A percentile compares a stretch with the other conserved stretches of the same genome.
Conservation (phyloP, 1,284 basidiomycete genomes). For the Apiotrichum mycotoxinovorans region DNA sequence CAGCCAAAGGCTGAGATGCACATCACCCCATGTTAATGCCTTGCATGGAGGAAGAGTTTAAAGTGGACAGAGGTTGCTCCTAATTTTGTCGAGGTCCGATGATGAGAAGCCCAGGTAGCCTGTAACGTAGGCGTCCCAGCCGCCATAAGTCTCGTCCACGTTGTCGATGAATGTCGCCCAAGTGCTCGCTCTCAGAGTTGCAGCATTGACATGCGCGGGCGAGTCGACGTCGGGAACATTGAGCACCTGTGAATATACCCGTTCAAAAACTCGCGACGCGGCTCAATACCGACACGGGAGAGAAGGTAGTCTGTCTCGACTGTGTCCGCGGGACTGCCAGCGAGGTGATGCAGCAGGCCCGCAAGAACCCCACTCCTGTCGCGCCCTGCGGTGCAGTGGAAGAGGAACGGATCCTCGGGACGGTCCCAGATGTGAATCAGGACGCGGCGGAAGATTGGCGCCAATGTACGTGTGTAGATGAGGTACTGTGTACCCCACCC, state of each 20-base stretch:
- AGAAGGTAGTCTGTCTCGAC: conserved; percentile 14
- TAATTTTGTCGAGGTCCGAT: conserved; percentile 10
- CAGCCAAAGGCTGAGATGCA: too few species aligned
- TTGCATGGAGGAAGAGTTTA: too few species aligned
- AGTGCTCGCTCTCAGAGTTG: conserved; percentile 2
- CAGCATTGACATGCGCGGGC: conserved; percentile 10
- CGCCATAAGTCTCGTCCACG: conserved; percentile 7
- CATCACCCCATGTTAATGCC: too few species aligned
- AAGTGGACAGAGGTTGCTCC: conserved; percentile 1
- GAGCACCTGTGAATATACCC: background rate
- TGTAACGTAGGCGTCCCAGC: conserved; percentile 11
- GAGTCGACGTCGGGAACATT: conserved; percentile 1
- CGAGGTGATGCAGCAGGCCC: conserved; percentile 15
- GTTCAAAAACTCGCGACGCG: conserved; percentile 9
- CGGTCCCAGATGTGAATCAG: conserved; percentile 12
- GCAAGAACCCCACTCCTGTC: conserved; percentile 16
- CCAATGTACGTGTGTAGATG: background rate
- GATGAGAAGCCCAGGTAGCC: conserved; percentile 6
- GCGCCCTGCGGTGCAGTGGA: conserved; percentile 20
- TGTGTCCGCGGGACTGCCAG: conserved; percentile 1
- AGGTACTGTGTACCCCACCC: conserved; percentile 12
- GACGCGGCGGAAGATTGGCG: conserved; percentile 3
- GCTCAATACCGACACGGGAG: conserved; percentile 17
- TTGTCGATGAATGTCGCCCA: background rate
- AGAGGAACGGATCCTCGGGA: conserved; percentile 5